Percentiles rank a stretch among this genome's conserved stretches.
Conservation (phyloP, 2,329 filamentous ascomycete species). For the Fusarium duplospermum region DNA sequence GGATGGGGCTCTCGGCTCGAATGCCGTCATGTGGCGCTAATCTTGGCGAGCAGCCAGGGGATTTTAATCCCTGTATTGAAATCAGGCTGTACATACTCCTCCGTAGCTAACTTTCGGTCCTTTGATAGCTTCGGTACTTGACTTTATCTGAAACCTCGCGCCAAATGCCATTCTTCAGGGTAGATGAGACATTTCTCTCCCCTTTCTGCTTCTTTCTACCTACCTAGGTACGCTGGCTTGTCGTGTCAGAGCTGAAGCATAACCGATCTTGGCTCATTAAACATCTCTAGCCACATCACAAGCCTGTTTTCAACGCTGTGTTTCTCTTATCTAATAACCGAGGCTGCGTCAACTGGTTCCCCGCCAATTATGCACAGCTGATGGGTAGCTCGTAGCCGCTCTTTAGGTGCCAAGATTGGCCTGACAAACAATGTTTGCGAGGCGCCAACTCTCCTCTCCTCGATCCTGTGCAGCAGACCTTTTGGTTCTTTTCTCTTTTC, state of each 20-base stretch:
- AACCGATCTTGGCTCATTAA: not conserved
- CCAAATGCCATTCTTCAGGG: not conserved
- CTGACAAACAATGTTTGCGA: not conserved
- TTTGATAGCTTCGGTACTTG: not conserved
- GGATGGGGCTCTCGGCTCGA: not conserved
- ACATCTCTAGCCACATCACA: not conserved
- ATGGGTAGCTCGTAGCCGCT: not conserved
- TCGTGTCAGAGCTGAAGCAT: not conserved
- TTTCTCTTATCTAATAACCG: not conserved
- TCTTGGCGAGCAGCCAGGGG: not conserved
- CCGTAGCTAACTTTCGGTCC: not conserved
- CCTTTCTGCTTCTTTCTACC: not conserved
- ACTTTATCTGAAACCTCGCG: not conserved
- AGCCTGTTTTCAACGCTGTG: not conserved
- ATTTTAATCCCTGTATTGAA: not conserved
- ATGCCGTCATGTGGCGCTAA: not conserved
- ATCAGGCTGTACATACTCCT: not conserved
- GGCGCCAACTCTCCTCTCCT: not conserved
- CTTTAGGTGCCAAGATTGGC: not conserved
- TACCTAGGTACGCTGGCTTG: not conserved
- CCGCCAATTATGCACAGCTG: not conserved
- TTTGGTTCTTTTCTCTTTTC: not conserved
- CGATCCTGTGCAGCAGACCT: slow-evolving; percentile 12
- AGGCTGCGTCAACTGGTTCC: not conserved
- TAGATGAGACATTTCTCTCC: not conserved